These are phyloP conservation scores for Leishmania braziliensis DNA, from an alignment of 208 protist genomes.

Conservation along the genomic window DNA sequence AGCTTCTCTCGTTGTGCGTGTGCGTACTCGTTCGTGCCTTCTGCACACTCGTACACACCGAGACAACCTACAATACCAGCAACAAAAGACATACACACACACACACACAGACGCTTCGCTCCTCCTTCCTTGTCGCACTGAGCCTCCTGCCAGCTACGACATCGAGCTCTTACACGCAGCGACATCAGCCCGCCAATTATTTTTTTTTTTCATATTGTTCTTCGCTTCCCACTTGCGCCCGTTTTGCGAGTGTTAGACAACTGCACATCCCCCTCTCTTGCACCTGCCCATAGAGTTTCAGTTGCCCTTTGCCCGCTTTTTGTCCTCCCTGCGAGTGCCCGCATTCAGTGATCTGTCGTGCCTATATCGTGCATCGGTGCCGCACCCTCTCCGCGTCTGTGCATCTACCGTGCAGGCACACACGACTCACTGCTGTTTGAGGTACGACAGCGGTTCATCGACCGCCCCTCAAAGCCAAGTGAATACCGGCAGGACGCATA, in stretches of 20 bases:
- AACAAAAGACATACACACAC: neutral
- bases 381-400: neutral
- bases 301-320: neutral
- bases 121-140: neutral
- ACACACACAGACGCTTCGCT: neutral
- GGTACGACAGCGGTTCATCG: neutral
- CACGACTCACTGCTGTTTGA: neutral
- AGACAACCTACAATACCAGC: neutral
- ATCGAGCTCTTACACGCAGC: neutral
- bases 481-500: neutral
- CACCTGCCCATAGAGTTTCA: neutral
- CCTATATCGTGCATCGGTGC: neutral
- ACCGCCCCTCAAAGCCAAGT: neutral
- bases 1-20: neutral
- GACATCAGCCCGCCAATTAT: neutral
- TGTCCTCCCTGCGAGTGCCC: neutral
- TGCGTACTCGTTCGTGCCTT: neutral
- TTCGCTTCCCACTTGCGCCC: neutral
- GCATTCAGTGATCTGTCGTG: neutral
- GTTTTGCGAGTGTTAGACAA: neutral
- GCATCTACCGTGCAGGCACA: neutral
- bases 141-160: neutral
- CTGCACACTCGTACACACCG: conserved; percentile 15
- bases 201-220: neutral
- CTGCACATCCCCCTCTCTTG: neutral